These are phyloP conservation scores for Talaromyces sp. DNA, from an alignment of 2,329 filamentous ascomycete species.

Conservation along the genomic window DNA sequence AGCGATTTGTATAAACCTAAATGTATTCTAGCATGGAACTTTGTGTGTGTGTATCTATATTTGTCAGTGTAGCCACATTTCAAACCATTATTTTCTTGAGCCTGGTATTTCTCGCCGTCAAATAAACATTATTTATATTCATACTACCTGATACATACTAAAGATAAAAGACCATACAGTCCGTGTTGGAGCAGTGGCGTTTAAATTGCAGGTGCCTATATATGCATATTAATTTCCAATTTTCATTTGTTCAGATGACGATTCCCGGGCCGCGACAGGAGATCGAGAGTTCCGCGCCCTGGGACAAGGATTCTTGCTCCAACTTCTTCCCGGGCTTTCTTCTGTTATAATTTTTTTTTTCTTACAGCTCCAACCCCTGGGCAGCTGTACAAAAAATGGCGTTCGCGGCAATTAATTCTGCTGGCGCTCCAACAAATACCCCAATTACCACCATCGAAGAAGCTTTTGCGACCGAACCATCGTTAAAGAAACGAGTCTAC, in stretches of 20 bases:
- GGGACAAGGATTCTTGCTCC: slow-evolving; percentile 13
- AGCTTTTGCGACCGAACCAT: slow-evolving; percentile 44
- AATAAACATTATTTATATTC: no score
- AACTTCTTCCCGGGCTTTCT: slow-evolving; percentile 17
- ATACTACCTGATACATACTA: no score
- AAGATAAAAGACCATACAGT: no score
- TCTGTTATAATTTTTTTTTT: slow-evolving; percentile 7
- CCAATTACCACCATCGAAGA: slow-evolving; percentile 41
- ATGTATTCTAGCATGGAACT: slow-evolving; percentile 31
- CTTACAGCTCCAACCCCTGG: slow-evolving; percentile 12
- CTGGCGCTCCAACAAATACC: slow-evolving; percentile 13
- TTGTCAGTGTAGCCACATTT: background rate
- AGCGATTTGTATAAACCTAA: slow-evolving; percentile 32
- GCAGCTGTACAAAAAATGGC: slow-evolving; percentile 37
- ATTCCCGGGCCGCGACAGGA: slow-evolving; percentile 20
- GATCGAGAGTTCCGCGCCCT: slow-evolving; percentile 17
- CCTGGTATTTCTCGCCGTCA: background rate
- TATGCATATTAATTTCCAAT: no score
- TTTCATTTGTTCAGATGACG: slow-evolving; percentile 2
- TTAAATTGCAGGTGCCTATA: no score
- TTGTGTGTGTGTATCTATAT: slow-evolving; percentile 2
- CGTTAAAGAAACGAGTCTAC: slow-evolving; percentile 45
- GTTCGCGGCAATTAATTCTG: slow-evolving; percentile 40
- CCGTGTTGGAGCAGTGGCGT: no score
- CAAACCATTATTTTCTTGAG: background rate